phyloP scores from a whole-genome alignment of 495 filamentous ascomycete species.

The Xanthoparmelia taractica region DNA sequence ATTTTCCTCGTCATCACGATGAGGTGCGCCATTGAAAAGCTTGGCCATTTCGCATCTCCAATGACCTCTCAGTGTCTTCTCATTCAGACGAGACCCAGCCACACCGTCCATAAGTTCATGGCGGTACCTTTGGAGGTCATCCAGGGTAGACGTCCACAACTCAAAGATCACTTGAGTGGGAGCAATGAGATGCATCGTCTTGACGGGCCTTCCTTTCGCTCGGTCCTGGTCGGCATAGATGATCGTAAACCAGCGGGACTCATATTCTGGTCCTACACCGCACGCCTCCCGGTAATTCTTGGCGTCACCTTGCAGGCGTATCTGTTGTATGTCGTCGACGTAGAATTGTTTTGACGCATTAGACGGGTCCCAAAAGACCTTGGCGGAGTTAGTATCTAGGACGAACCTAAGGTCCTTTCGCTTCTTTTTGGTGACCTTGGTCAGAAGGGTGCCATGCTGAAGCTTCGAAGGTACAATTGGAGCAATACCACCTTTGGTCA shows the following conservation, averaged over 20 bases:
- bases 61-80: slow-evolving; percentile 68
- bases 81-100: slow-evolving; percentile 61
- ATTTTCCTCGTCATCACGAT: slow-evolving; percentile 53
- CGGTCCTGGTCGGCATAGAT: slow-evolving; percentile 64
- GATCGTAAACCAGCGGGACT: slow-evolving; percentile 78
- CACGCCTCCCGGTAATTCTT: slow-evolving; percentile 83
- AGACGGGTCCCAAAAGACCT: slow-evolving; percentile 77
- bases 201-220: slow-evolving; percentile 58
- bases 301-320: slow-evolving; percentile 77
- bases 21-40: slow-evolving; percentile 48
- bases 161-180: slow-evolving; percentile 58
- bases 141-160: slow-evolving; percentile 73
- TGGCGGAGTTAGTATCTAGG: slow-evolving; percentile 71
- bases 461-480: slow-evolving; percentile 64
- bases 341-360: slow-evolving; percentile 77
- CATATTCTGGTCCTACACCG: slow-evolving; percentile 51
- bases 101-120: slow-evolving; percentile 83
- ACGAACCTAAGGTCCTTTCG: slow-evolving; percentile 64
- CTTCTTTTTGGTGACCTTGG: slow-evolving; percentile 77
- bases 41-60: slow-evolving; percentile 83
- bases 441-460: slow-evolving; percentile 65
- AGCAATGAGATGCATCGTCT: slow-evolving; percentile 78
- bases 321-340: slow-evolving; percentile 88
- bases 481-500: slow-evolving; percentile 43
- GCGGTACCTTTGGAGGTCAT: slow-evolving; percentile 70